Percentiles rank a stretch among this genome's conserved stretches.
These are phyloP conservation scores for Dissophora ornata DNA, from an alignment of 192 early-diverging fungal genomes.

Conservation along the genomic window DNA sequence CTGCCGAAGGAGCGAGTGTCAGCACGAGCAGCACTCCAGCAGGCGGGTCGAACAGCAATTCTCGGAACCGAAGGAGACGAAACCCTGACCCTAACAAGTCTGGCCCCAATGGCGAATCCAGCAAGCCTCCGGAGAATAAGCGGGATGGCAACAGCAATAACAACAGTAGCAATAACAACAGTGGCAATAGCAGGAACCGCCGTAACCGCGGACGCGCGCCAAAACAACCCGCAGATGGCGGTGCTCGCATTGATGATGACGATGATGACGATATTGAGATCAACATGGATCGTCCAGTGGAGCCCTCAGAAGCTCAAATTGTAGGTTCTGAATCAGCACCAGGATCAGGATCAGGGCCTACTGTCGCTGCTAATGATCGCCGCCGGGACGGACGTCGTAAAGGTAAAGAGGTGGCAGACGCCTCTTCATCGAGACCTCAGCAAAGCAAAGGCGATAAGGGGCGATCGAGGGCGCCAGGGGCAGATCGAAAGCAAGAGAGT, in stretches of 20 bases:
- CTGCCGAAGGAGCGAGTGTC: background rate
- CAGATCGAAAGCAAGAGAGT: conserved; percentile 8
- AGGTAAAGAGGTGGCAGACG: conserved; percentile 14
- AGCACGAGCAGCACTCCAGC: background rate
- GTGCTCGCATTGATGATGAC: conserved; percentile 43
- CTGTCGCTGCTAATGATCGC: conserved; percentile 10
- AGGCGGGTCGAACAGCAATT: conserved; percentile 5
- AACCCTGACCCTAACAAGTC: conserved; percentile 16
- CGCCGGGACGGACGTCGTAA: conserved; percentile 34
- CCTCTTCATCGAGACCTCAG: conserved; percentile 18
- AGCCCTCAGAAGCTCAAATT: conserved; percentile 8
- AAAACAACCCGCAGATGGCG: conserved; percentile 13
- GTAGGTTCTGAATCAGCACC: conserved; percentile 1
- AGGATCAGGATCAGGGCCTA: conserved; percentile 5
- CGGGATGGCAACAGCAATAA: conserved; percentile 8
- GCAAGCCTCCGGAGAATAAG: conserved; percentile 1
- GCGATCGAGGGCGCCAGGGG: background rate
- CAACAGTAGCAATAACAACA: conserved; percentile 5
- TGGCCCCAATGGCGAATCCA: background rate
- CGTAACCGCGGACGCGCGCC: conserved; percentile 26
- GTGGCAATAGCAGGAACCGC: conserved; percentile 16
- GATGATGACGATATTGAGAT: conserved; percentile 47
- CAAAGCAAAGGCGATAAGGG: conserved; percentile 8
- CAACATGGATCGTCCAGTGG: conserved; percentile 38
- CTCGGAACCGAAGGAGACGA: conserved; percentile 17